phyloP scores from a whole-genome alignment of 495 filamentous ascomycete genomes.

The Delitschia confertaspora region DNA sequence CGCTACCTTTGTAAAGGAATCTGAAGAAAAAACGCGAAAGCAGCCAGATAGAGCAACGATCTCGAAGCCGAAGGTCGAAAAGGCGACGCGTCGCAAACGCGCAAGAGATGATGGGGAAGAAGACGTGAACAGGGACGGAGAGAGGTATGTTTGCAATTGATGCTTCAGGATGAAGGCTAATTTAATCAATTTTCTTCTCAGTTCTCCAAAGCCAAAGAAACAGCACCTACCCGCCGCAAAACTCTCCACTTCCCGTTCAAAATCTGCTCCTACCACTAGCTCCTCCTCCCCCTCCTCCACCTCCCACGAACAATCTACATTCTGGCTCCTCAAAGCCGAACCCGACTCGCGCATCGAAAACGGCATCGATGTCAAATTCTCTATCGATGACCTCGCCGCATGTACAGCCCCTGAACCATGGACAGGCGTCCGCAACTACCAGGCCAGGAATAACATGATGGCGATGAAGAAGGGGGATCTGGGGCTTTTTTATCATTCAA shows the following conservation, averaged over 20 bases:
- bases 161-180: background rate
- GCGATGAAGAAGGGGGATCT: slow-evolving; percentile 85
- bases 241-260: background rate
- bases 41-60: slow-evolving; percentile 2
- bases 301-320: slow-evolving; percentile 33
- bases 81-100: slow-evolving; percentile 15
- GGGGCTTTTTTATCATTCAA: slow-evolving; percentile 98
- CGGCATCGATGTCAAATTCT: slow-evolving; percentile 80
- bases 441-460: slow-evolving; percentile 77
- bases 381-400: slow-evolving; percentile 77
- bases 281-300: slow-evolving; percentile 4
- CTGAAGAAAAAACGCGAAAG: slow-evolving; percentile 6
- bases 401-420: slow-evolving; percentile 70
- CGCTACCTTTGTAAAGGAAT: slow-evolving; percentile 11
- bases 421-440: slow-evolving; percentile 57
- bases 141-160: background rate
- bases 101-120: slow-evolving; percentile 6
- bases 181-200: background rate
- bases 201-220: slow-evolving; percentile 14
- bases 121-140: background rate
- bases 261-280: background rate
- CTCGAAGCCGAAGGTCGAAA: slow-evolving; percentile 13
- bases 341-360: slow-evolving; percentile 80
- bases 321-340: slow-evolving; percentile 96
- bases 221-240: background rate